These are phyloP conservation scores for Rhizopogon vulgaris DNA, from an alignment of 768 basidiomycete species.

Conservation along the genomic window DNA sequence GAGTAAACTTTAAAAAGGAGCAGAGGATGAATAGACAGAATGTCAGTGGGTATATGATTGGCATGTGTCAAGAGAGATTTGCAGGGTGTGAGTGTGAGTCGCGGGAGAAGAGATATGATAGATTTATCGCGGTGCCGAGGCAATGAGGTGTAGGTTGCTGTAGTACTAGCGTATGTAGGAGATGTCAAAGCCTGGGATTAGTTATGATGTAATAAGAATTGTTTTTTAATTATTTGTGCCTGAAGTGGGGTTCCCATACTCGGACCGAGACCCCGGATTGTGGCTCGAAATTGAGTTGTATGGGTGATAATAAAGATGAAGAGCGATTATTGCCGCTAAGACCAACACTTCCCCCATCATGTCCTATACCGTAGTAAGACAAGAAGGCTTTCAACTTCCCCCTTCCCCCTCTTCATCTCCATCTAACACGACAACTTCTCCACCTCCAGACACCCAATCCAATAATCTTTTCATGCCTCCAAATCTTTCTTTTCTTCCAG, in stretches of 20 bases:
- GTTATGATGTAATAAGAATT: neutral
- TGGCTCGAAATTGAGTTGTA: neutral
- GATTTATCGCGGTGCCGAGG: neutral
- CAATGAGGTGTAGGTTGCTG: neutral
- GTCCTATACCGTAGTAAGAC: slow-evolving; percentile 39
- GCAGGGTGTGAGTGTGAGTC: neutral
- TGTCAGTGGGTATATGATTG: neutral
- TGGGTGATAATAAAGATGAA: slow-evolving; percentile 3
- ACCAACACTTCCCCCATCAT: slow-evolving; percentile 6
- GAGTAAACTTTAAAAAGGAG: neutral
- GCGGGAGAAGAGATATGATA: neutral
- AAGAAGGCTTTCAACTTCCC: slow-evolving; percentile 69
- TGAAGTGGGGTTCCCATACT: slow-evolving; percentile 17
- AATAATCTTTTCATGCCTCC: slow-evolving; percentile 39
- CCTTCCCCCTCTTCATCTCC: slow-evolving; percentile 26
- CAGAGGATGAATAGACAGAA: neutral
- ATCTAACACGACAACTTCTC: slow-evolving; percentile 17
- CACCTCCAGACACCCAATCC: slow-evolving; percentile 21
- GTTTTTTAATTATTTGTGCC: neutral
- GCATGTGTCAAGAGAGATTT: neutral
- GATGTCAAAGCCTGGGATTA: no score
- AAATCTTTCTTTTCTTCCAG: slow-evolving; percentile 41
- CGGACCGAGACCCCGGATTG: slow-evolving; percentile 27
- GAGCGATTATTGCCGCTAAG: neutral
- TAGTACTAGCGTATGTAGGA: no score